Evolutionary conservation across 192 early-diverging fungal species (phyloP).

Genomic region (Borealophlyctis nickersoniae): DNA sequence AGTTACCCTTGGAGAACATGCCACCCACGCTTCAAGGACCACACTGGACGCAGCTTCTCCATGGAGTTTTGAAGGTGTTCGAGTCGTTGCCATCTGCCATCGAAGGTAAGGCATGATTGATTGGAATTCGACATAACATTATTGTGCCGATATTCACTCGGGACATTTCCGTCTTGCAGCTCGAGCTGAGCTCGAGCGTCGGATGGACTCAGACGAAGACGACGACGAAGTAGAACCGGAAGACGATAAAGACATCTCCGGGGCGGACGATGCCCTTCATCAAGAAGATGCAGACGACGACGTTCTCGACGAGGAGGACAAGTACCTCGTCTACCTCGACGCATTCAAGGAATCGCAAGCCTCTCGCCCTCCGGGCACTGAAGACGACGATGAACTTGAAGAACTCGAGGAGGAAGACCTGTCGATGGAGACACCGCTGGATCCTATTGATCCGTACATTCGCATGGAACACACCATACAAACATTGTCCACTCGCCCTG

Average conservation of each 20-base stretch:
- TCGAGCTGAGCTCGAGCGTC: slow-evolving; percentile 47
- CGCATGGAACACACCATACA: slow-evolving; percentile 22
- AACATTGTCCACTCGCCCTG: not conserved
- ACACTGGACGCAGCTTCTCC: slow-evolving; percentile 69
- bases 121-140: not conserved
- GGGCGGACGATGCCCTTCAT: slow-evolving; percentile 2
- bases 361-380: slow-evolving; percentile 8
- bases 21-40: slow-evolving; percentile 62
- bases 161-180: slow-evolving; percentile 31
- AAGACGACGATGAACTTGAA: slow-evolving; percentile 53
- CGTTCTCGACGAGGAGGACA: slow-evolving; percentile 58
- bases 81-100: slow-evolving; percentile 67
- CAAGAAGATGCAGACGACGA: slow-evolving; percentile 47
- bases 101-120: slow-evolving; percentile 29
- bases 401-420: slow-evolving; percentile 40
- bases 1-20: slow-evolving; percentile 66
- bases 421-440: slow-evolving; percentile 32
- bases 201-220: slow-evolving; percentile 57
- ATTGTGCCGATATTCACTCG: not conserved
- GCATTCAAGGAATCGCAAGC: slow-evolving; percentile 14
- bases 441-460: slow-evolving; percentile 29
- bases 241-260: slow-evolving; percentile 58
- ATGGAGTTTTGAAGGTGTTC: slow-evolving; percentile 70
- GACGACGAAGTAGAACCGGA: slow-evolving; percentile 61
- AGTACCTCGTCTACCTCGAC: slow-evolving; percentile 61